Evolutionary conservation across 305 asterid species (phyloP).

Genomic region (Fraxinus nigra): DNA sequence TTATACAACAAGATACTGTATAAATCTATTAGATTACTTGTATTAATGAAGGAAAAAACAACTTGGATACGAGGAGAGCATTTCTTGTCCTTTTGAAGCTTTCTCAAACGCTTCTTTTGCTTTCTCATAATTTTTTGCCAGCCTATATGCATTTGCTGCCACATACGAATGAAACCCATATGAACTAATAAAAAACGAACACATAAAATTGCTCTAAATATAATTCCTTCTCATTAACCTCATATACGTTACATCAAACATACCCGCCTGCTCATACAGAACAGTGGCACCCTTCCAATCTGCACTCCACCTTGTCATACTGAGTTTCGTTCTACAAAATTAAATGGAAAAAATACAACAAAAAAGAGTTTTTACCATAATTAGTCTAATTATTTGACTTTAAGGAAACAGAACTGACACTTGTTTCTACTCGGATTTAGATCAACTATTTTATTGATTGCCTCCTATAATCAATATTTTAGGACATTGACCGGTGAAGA

Average conservation of each 20-base stretch:
- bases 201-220: slow-evolving; percentile 5
- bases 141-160: slow-evolving; percentile 70
- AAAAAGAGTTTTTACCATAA: neutral
- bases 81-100: slow-evolving; percentile 97
- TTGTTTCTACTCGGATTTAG: neutral
- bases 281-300: slow-evolving; percentile 92
- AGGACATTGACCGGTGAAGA: neutral
- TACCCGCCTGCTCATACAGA: slow-evolving; percentile 95
- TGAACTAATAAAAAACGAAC: slow-evolving; percentile 1
- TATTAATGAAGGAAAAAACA: slow-evolving; percentile 1
- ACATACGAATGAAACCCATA: slow-evolving; percentile 17
- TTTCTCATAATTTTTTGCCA: slow-evolving; percentile 62
- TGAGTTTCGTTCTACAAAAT: slow-evolving; percentile 73
- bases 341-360: neutral
- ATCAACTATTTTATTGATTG: neutral
- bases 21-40: neutral
- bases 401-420: neutral
- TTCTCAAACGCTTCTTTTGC: slow-evolving; percentile 90
- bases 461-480: neutral
- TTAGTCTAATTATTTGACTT: neutral
- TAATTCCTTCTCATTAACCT: slow-evolving; percentile 4
- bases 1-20: neutral
- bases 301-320: slow-evolving; percentile 87
- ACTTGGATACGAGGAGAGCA: slow-evolving; percentile 80
- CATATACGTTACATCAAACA: neutral